These are phyloP conservation scores for Alopecurus myosuroides DNA, from an alignment of 176 grass and related monocot genomes.

Conservation along the genomic window DNA sequence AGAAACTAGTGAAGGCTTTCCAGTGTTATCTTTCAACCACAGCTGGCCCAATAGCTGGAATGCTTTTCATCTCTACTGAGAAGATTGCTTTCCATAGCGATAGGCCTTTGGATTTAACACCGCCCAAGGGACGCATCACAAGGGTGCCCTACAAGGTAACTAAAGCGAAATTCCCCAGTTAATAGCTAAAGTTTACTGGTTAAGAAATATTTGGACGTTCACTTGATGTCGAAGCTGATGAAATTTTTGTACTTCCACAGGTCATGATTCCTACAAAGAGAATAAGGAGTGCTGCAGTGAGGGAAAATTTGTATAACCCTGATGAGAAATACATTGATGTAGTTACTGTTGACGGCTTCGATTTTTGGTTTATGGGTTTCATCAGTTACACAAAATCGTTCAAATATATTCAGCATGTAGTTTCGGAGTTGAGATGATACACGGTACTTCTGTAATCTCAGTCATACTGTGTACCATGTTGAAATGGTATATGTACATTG, in stretches of 20 bases:
- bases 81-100: slow-evolving; percentile 72
- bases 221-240: slow-evolving; percentile 19
- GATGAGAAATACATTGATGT: slow-evolving; percentile 82
- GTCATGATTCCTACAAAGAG: slow-evolving; percentile 60
- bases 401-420: slow-evolving; percentile 43
- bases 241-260: slow-evolving; percentile 29
- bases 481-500: slow-evolving; percentile 43
- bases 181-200: not conserved
- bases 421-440: slow-evolving; percentile 37
- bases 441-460: not conserved
- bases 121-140: slow-evolving; percentile 29
- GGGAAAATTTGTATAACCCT: slow-evolving; percentile 62
- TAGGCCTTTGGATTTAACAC: slow-evolving; percentile 56
- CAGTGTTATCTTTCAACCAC: slow-evolving; percentile 87
- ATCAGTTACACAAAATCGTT: slow-evolving; percentile 57
- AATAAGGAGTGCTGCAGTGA: slow-evolving; percentile 51
- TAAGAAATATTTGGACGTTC: not conserved
- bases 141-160: slow-evolving; percentile 83
- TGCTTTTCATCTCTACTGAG: slow-evolving; percentile 68
- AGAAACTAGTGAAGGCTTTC: slow-evolving; percentile 71
- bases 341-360: slow-evolving; percentile 70
- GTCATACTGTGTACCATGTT: slow-evolving; percentile 33
- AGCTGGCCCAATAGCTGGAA: slow-evolving; percentile 71
- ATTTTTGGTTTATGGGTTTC: slow-evolving; percentile 96
- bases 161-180: not conserved